phyloP scores from a whole-genome alignment of 768 basidiomycete genomes.

The Lactarius vividus region DNA sequence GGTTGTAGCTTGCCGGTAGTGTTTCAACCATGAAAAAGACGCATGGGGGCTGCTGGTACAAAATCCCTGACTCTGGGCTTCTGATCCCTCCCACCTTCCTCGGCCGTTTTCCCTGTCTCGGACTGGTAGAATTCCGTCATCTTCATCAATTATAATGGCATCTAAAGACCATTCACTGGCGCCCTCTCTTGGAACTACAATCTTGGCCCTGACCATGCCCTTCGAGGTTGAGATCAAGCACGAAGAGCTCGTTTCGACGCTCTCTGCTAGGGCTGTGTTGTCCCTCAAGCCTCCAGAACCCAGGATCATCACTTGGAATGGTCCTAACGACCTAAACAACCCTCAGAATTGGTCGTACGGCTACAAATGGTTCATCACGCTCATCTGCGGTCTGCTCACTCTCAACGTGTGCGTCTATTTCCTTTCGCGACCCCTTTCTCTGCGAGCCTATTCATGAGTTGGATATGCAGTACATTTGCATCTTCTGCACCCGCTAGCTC shows the following conservation, averaged over 20 bases:
- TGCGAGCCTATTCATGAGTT: not conserved
- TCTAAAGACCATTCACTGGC: not conserved
- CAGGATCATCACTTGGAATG: constrained; percentile 5
- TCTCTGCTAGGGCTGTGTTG: not conserved
- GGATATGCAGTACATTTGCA: constrained; percentile 27
- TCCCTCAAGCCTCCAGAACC: not conserved
- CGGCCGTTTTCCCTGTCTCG: not conserved
- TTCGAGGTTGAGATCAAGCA: not conserved
- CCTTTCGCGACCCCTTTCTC: not conserved
- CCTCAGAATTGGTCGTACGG: constrained; percentile 18
- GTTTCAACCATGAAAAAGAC: no score
- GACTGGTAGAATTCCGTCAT: not conserved
- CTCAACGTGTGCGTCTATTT: constrained; percentile 23
- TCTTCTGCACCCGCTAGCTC: constrained; percentile 28
- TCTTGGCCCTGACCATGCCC: not conserved
- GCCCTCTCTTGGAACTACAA: not conserved
- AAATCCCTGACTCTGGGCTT: not conserved
- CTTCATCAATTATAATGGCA: not conserved
- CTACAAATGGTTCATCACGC: constrained; percentile 15
- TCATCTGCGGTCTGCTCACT: constrained; percentile 13
- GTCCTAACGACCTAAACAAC: constrained; percentile 13
- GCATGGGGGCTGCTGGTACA: no score
- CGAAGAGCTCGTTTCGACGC: not conserved
- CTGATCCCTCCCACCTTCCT: not conserved
- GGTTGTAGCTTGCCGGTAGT: no score